Evolutionary conservation across 164 flowering plant species (phyloP).

Genomic region (Pachysandra terminalis): DNA sequence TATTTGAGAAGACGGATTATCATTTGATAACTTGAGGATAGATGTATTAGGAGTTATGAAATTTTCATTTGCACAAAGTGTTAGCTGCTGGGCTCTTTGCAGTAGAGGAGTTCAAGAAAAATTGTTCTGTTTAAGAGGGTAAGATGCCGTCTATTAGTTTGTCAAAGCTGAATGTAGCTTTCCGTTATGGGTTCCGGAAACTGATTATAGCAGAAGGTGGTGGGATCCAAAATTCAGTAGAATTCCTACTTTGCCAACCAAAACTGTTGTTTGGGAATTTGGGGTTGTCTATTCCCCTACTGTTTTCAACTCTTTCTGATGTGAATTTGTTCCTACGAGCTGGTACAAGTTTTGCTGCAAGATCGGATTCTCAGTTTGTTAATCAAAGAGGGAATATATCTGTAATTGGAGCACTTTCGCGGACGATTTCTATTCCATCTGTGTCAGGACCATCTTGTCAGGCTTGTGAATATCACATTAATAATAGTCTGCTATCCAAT

Average conservation of each 20-base stretch:
- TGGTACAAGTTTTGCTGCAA: constrained; percentile 36
- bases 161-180: constrained; percentile 41
- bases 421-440: constrained; percentile 72
- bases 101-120: constrained; percentile 11
- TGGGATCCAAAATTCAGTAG: constrained; percentile 34
- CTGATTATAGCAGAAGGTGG: constrained; percentile 34
- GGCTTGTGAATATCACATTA: constrained; percentile 65
- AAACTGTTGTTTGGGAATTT: constrained; percentile 41
- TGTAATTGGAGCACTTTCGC: constrained; percentile 66
- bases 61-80: constrained; percentile 17
- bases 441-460: constrained; percentile 76
- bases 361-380: constrained; percentile 37
- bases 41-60: constrained; percentile 44
- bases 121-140: constrained; percentile 34
- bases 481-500: constrained; percentile 37
- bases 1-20: background rate
- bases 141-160: constrained; percentile 66
- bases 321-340: constrained; percentile 34
- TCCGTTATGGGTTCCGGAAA: constrained; percentile 31
- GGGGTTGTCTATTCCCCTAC: constrained; percentile 32
- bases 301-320: constrained; percentile 35
- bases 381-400: constrained; percentile 48
- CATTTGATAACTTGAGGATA: constrained; percentile 1
- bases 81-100: constrained; percentile 9
- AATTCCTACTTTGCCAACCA: constrained; percentile 41